Percentiles rank a stretch among this genome's conserved stretches.
Evolutionary conservation across 2,329 filamentous ascomycete genomes (phyloP).

Genomic region (Fusarium xylarioides): DNA sequence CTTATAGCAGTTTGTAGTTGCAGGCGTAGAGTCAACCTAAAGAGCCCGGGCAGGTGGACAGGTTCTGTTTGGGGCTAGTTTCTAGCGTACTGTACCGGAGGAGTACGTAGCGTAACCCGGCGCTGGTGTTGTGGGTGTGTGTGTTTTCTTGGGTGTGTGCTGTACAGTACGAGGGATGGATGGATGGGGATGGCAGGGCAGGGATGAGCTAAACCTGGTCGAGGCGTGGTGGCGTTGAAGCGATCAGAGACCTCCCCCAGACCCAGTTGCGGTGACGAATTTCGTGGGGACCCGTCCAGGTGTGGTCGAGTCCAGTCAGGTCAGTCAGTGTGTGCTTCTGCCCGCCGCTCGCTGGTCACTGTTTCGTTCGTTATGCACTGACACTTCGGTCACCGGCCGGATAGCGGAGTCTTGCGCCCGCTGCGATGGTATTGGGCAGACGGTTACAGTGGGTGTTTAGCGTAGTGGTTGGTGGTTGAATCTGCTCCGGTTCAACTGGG

Average conservation of each 20-base stretch:
- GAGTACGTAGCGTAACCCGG: slow-evolving; percentile 26
- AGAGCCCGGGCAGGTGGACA: slow-evolving; percentile 36
- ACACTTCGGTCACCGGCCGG: slow-evolving; percentile 35
- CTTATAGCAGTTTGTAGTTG: slow-evolving; percentile 42
- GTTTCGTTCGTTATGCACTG: slow-evolving; percentile 14
- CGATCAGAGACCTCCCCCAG: slow-evolving; percentile 29
- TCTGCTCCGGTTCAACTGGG: slow-evolving; percentile 4
- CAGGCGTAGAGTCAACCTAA: slow-evolving; percentile 23
- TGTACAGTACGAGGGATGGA: slow-evolving; percentile 1
- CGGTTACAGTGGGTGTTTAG: slow-evolving; percentile 22
- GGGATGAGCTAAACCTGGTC: slow-evolving; percentile 38
- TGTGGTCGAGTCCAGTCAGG: not conserved
- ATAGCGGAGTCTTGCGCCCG: slow-evolving; percentile 35
- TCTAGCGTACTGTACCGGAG: slow-evolving; percentile 34
- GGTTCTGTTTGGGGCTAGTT: slow-evolving; percentile 40
- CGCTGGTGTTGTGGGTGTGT: slow-evolving; percentile 26
- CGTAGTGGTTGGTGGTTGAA: slow-evolving; percentile 6
- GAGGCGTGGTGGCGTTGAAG: slow-evolving; percentile 42
- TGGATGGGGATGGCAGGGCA: slow-evolving; percentile 24
- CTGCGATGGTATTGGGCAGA: slow-evolving; percentile 25
- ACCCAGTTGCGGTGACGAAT: slow-evolving; percentile 43
- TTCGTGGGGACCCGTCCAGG: slow-evolving; percentile 37
- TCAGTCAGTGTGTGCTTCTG: not conserved
- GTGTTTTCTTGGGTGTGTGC: slow-evolving; percentile 21
- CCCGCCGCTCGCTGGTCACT: not conserved